phyloP scores from a whole-genome alignment of 768 basidiomycete species.

The Lactifluus hygrophoroides region DNA sequence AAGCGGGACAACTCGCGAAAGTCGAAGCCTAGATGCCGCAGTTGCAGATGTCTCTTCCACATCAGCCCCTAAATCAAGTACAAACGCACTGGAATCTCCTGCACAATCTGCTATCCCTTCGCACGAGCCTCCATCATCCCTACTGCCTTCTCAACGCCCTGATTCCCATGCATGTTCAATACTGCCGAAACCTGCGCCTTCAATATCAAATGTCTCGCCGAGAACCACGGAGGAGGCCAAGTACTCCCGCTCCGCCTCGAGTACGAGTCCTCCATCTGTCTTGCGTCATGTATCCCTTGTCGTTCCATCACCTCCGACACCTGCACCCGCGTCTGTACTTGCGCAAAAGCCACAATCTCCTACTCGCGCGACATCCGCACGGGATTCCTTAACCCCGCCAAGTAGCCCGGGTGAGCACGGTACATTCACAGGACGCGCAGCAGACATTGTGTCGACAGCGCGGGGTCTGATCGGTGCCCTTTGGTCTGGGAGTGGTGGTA shows the following conservation, averaged over 20 bases:
- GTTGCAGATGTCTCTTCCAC: neutral
- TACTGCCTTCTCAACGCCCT: neutral
- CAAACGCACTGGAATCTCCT: neutral
- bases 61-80: neutral
- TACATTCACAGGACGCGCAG: conserved; percentile 52
- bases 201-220: neutral
- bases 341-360: conserved; percentile 4
- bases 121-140: neutral
- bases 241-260: conserved; percentile 14
- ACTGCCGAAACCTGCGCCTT: neutral
- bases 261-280: conserved; percentile 8
- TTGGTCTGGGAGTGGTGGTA: conserved; percentile 33
- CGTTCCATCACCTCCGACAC: conserved; percentile 2
- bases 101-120: neutral
- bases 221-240: conserved; percentile 5
- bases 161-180: neutral
- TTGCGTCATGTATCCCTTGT: conserved; percentile 10
- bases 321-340: conserved; percentile 10
- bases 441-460: conserved; percentile 73
- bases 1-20: neutral
- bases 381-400: conserved; percentile 26
- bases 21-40: neutral
- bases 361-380: conserved; percentile 9
- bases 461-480: conserved; percentile 65
- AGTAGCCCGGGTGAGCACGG: conserved; percentile 12